phyloP scores from a whole-genome alignment of 2,329 filamentous ascomycete genomes.

The Ascochyta pisi region DNA sequence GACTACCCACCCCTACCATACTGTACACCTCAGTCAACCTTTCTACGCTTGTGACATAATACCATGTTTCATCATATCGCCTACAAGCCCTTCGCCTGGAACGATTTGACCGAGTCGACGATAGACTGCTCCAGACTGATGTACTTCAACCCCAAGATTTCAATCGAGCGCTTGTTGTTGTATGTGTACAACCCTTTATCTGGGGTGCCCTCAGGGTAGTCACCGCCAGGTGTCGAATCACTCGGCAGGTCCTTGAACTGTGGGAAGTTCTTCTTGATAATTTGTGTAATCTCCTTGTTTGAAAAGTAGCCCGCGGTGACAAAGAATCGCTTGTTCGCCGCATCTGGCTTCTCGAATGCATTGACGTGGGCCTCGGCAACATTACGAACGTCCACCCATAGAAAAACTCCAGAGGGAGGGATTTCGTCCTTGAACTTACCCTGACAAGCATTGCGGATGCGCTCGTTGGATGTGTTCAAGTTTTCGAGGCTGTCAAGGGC shows the following conservation, averaged over 20 bases:
- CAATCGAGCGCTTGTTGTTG: conserved; percentile 62
- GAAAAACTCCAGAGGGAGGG: conserved; percentile 62
- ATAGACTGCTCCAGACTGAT: conserved; percentile 65
- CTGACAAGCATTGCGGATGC: conserved; percentile 67
- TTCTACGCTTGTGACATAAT: neutral
- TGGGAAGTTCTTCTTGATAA: conserved; percentile 63
- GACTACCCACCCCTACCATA: too few species aligned
- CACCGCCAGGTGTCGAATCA: conserved; percentile 51
- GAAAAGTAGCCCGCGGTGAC: conserved; percentile 64
- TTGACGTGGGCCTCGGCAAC: conserved; percentile 70
- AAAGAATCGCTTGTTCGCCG: conserved; percentile 70
- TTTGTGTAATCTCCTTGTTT: conserved; percentile 65
- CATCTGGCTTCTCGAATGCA: conserved; percentile 62
- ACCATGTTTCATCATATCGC: neutral
- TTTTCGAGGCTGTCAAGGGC: conserved; percentile 68
- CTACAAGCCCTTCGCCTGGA: conserved; percentile 62
- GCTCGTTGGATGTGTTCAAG: conserved; percentile 76
- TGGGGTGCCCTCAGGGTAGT: conserved; percentile 54
- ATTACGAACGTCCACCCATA: conserved; percentile 59
- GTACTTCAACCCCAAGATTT: conserved; percentile 67
- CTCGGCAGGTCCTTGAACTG: conserved; percentile 60
- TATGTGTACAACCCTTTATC: conserved; percentile 53
- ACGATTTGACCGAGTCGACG: conserved; percentile 67
- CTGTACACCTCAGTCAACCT: neutral
- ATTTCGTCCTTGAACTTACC: conserved; percentile 67